These are phyloP conservation scores for Sporothrix dimorphospora DNA, from an alignment of 2,329 filamentous ascomycete genomes.

Conservation along the genomic window DNA sequence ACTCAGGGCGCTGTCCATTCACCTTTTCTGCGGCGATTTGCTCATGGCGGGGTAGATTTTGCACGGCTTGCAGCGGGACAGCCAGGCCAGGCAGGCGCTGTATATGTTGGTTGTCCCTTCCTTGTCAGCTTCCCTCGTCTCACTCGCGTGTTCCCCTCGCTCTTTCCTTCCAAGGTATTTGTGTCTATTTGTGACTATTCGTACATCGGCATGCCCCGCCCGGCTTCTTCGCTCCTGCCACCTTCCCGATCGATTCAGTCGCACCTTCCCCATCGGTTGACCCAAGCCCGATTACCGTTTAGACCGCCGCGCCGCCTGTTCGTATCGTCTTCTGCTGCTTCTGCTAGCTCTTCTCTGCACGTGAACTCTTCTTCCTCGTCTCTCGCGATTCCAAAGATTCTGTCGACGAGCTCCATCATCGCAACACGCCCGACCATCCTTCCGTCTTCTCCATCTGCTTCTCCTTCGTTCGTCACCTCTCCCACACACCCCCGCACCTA, in stretches of 20 bases:
- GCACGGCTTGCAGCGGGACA: slow-evolving; percentile 25
- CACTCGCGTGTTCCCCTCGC: neutral
- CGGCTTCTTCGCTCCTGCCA: slow-evolving; percentile 28
- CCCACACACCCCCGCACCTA: slow-evolving; percentile 51
- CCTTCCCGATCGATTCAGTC: slow-evolving; percentile 32
- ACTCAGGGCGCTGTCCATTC: neutral
- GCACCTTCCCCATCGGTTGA: slow-evolving; percentile 29
- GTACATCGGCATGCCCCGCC: slow-evolving; percentile 32
- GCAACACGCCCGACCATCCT: neutral
- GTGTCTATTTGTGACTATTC: neutral
- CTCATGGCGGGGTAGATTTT: slow-evolving; percentile 21
- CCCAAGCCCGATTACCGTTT: slow-evolving; percentile 4
- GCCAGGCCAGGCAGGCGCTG: neutral
- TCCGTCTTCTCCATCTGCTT: too few relatives aligned
- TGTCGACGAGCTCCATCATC: neutral
- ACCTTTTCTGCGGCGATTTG: neutral
- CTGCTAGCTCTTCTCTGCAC: slow-evolving; percentile 4
- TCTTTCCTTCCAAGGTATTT: too few relatives aligned
- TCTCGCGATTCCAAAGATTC: neutral
- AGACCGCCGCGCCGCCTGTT: slow-evolving; percentile 16
- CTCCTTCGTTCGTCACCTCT: too few relatives aligned
- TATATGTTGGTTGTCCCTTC: neutral
- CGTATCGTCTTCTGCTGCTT: too few relatives aligned
- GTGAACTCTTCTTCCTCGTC: neutral
- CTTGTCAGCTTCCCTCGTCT: neutral